Conservation (phyloP, 164 flowering plant genomes). For the Dillenia suffruticosa region DNA sequence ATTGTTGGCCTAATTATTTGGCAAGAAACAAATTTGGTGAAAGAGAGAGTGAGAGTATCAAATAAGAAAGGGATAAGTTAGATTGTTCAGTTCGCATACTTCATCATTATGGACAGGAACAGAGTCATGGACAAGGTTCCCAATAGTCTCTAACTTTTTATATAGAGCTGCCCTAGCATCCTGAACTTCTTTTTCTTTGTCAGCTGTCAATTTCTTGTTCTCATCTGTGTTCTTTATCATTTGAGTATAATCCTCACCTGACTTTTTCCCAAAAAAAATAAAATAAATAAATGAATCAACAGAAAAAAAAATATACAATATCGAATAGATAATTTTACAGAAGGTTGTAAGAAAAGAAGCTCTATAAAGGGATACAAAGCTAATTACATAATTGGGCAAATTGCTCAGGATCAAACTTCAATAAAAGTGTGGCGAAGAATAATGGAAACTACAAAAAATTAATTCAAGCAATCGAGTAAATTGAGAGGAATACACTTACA, state of each 20-base stretch:
- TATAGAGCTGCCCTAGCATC: constrained; percentile 47
- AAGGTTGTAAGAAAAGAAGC: too few species aligned
- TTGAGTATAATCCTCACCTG: constrained; percentile 64
- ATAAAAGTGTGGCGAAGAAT: too few species aligned
- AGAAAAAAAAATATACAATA: not conserved
- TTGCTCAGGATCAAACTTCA: too few species aligned
- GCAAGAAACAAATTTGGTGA: not conserved
- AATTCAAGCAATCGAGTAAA: too few species aligned
- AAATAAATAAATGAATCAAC: not conserved
- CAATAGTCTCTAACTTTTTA: constrained; percentile 49
- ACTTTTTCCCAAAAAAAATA: constrained; percentile 16
- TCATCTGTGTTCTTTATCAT: constrained; percentile 57
- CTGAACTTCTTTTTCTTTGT: constrained; percentile 71
- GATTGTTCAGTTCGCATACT: constrained; percentile 28
- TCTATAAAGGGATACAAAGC: too few species aligned
- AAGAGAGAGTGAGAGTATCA: not conserved
- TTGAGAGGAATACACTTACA: constrained; percentile 30
- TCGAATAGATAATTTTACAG: not conserved
- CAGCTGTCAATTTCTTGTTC: constrained; percentile 47
- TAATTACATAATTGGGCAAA: too few species aligned
- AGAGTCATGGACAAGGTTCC: constrained; percentile 94
- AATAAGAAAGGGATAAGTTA: not conserved
- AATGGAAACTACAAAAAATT: too few species aligned
- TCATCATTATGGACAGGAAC: constrained; percentile 79
- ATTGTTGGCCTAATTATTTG: constrained; percentile 63